These are phyloP conservation scores for Cynanchum wilfordii DNA, from an alignment of 257 asterid species.

Conservation along the genomic window DNA sequence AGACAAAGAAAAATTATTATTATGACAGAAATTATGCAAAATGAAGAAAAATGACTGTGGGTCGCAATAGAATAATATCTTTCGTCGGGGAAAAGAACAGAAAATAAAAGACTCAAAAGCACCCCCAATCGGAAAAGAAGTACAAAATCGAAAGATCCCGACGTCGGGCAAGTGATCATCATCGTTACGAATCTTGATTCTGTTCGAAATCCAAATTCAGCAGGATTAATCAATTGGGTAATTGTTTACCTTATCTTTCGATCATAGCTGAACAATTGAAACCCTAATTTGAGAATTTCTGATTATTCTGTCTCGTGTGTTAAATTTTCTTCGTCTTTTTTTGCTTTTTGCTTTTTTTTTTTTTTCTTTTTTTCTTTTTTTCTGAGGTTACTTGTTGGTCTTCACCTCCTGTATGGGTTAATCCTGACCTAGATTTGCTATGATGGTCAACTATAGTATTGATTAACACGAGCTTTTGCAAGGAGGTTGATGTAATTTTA, in stretches of 20 bases:
- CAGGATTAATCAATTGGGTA: background rate
- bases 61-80: background rate
- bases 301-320: background rate
- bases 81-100: slow-evolving; percentile 3
- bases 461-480: background rate
- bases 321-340: background rate
- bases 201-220: background rate
- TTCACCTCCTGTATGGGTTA: background rate
- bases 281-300: background rate
- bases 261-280: slow-evolving; percentile 1
- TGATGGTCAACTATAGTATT: background rate
- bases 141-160: slow-evolving; percentile 5
- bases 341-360: background rate
- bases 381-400: background rate
- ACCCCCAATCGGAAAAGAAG: background rate
- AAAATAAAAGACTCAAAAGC: slow-evolving; percentile 1
- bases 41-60: background rate
- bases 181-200: background rate
- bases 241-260: background rate
- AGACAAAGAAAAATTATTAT: background rate
- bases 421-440: background rate
- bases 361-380: background rate
- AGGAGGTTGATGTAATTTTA: background rate
- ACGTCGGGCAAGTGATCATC: slow-evolving; percentile 1
- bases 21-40: background rate